Conservation (phyloP, 2,329 filamentous ascomycete species). For the Simplicillium sp. region DNA sequence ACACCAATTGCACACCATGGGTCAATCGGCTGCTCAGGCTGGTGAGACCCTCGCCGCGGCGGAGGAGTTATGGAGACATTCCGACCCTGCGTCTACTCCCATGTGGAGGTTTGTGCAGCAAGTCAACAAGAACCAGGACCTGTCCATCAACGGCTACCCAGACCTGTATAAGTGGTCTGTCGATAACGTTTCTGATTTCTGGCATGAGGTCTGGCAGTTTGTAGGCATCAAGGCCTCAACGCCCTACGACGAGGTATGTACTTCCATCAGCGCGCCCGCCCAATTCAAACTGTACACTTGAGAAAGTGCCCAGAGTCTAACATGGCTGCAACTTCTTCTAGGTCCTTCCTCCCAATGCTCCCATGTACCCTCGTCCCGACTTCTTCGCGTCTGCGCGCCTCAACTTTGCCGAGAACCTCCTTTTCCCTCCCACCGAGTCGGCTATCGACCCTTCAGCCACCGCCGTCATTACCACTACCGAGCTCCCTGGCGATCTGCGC, state of each 20-base stretch:
- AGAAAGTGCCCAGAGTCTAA: not conserved
- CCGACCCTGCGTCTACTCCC: constrained; percentile 54
- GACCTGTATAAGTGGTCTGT: constrained; percentile 83
- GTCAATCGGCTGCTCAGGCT: constrained; percentile 4
- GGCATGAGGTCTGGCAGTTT: constrained; percentile 78
- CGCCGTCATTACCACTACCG: constrained; percentile 75
- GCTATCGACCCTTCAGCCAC: constrained; percentile 42
- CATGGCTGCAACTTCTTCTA: constrained; percentile 20
- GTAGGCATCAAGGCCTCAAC: constrained; percentile 64
- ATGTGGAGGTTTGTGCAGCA: constrained; percentile 64
- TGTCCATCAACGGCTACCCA: constrained; percentile 57
- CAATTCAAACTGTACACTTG: not conserved
- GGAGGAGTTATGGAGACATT: constrained; percentile 62
- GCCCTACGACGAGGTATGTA: constrained; percentile 47
- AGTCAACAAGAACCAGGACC: constrained; percentile 57
- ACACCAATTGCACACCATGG: constrained; percentile 2
- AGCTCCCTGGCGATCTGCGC: constrained; percentile 50
- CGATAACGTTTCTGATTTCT: constrained; percentile 65
- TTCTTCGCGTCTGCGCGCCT: constrained; percentile 75
- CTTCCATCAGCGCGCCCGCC: constrained; percentile 1
- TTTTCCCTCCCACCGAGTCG: constrained; percentile 54
- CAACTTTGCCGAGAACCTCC: constrained; percentile 92
- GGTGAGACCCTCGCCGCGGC: constrained; percentile 7
- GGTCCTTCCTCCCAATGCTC: constrained; percentile 57
- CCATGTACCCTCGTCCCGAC: constrained; percentile 77